Evolutionary conservation across 2,329 filamentous ascomycete genomes (phyloP).

Genomic region (Phoma sp.): DNA sequence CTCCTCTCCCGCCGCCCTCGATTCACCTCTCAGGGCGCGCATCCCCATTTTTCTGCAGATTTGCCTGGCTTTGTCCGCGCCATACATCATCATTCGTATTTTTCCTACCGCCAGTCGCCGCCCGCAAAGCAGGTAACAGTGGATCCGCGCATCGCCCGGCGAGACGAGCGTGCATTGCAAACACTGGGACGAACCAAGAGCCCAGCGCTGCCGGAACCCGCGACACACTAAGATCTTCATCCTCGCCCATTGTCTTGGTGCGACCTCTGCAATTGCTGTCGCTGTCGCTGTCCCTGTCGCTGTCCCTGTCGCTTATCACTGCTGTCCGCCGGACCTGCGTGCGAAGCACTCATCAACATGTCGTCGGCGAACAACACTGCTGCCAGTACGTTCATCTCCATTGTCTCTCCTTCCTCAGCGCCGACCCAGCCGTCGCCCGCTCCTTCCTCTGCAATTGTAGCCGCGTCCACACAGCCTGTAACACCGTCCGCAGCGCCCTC

Average conservation of each 20-base stretch:
- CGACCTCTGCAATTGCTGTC: neutral
- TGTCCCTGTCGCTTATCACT: constrained; percentile 15
- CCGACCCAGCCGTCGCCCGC: constrained; percentile 17
- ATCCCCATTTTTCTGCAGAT: constrained; percentile 7
- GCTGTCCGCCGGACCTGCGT: constrained; percentile 15
- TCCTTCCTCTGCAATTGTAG: constrained; percentile 21
- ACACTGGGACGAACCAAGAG: constrained; percentile 7
- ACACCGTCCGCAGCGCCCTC: constrained; percentile 29
- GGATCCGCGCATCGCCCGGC: constrained; percentile 16
- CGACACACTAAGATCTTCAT: constrained; percentile 29
- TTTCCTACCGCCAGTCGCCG: constrained; percentile 23
- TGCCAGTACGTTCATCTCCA: constrained; percentile 43
- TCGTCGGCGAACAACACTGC: constrained; percentile 38
- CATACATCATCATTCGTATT: constrained; percentile 28
- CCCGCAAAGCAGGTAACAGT: constrained; percentile 14
- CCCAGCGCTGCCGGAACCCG: constrained; percentile 13
- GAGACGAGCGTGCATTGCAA: constrained; percentile 3
- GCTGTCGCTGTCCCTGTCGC: neutral
- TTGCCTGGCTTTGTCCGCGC: constrained; percentile 14
- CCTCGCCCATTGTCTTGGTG: constrained; percentile 14
- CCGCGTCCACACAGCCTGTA: constrained; percentile 25
- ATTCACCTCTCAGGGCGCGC: constrained; percentile 18
- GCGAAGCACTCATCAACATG: constrained; percentile 25
- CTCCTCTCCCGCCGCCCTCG: constrained; percentile 20
- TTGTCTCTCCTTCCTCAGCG: constrained; percentile 20